Percentiles rank a stretch among this genome's conserved stretches.
Conservation (phyloP, 495 filamentous ascomycete genomes). For the Podospora comata region DNA sequence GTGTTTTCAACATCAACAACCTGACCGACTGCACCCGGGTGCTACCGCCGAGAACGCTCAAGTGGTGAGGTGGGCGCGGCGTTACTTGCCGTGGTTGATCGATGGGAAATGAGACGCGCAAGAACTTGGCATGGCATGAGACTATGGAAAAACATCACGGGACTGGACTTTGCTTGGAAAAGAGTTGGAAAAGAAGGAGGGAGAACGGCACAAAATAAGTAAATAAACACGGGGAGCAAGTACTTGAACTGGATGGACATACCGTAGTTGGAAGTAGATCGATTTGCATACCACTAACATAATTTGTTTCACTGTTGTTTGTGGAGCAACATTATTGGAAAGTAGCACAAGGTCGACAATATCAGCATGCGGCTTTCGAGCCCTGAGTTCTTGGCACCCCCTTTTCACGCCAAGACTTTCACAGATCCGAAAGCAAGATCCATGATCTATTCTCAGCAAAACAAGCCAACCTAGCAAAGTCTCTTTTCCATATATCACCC, state of each 20-base stretch:
- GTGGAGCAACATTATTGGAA: background rate
- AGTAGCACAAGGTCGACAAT: background rate
- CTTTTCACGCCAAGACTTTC: background rate
- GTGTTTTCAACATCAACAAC: slow-evolving; percentile 42
- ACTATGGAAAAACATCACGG: too few relatives aligned
- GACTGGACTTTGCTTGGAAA: background rate
- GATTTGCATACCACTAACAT: background rate
- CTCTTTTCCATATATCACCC: background rate
- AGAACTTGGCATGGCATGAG: too few relatives aligned
- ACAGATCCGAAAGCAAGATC: background rate
- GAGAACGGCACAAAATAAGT: background rate
- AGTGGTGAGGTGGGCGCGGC: background rate
- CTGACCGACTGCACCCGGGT: slow-evolving; percentile 40
- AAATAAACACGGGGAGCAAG: background rate
- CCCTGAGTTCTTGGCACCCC: background rate
- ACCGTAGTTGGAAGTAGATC: background rate
- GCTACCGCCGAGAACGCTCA: slow-evolving; percentile 23
- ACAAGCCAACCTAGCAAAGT: background rate
- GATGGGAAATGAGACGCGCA: too few relatives aligned
- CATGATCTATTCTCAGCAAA: background rate
- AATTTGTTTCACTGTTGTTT: background rate
- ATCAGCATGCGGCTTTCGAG: background rate
- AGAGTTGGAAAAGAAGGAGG: background rate
- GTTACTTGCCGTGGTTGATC: background rate
- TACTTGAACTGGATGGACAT: background rate